Base-by-base conservation (phyloP, 306 rosid species). In the Gastrolobium bilobum region DNA sequence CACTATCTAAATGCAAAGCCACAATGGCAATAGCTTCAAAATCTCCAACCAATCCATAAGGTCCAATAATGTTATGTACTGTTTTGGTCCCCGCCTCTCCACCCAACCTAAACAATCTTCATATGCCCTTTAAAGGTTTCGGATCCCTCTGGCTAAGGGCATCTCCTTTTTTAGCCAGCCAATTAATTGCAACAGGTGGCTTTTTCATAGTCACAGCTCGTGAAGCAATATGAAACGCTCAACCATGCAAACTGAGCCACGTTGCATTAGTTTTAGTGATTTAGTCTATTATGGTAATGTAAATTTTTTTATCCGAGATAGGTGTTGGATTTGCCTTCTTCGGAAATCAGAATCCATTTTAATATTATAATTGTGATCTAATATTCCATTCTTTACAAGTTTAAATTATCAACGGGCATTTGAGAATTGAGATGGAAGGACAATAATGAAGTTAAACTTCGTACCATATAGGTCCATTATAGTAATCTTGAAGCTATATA, bases 81-180 rank as follows among this genome's bases (percentile, higher is more conserved):
- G 34, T 43, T 47, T 71, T 60, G 85, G 87, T 76, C 85, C 87
- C 89, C 75, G 63, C 79, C 51, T 31, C 76, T 66, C 57, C 84
- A 82, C 79, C 48, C 67, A 44, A 80, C 82, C 73, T 70, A 64
- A 60, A 57, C 76, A 26, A 11, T 42, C 57, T 46, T 68, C 79
- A 54, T 20, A 20, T 66, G 44, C 58, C 75, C 74, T 34, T 7
- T 48, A 40, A 62, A 71, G 57, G 64, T 20, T 74, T 48, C 40
- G 26, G 59, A 78, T 69, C 81, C 77, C 51, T 79, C 76, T 65
- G 29, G 77, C 70, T 53, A 50, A 61, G 74, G 86, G 84, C 69
- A 77, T 66, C 61, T 39, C 70, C 47, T 6, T 80, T 84, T 77
- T 68, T 10, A 64, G 26, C 42, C 15, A 42, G 4, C 82, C 37